Base-by-base conservation (phyloP, 2,329 filamentous ascomycete genomes). In the Ceratocystis harringtonii region DNA sequence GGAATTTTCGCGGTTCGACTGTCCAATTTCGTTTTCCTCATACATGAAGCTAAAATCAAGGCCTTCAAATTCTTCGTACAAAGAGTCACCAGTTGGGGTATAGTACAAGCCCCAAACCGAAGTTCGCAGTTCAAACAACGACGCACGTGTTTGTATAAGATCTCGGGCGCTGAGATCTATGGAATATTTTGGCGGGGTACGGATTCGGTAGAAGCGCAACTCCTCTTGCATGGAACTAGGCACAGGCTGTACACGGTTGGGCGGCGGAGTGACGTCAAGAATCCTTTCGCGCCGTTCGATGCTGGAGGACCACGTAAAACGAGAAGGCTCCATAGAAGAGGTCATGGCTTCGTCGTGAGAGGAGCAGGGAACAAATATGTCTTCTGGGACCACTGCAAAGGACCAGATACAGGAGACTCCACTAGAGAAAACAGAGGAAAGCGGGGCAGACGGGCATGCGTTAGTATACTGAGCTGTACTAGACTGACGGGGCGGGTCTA, bases 361-460 rank as follows among this genome's bases (percentile, higher is more conserved):
- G 63, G 63, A 32, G 65, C 65, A 48, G 10, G 58, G 60, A 25
- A 66, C 32, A 28, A 66, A 66, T 5, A 66, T 48, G 50, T 48
- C 22, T 22, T 58, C 44, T 6, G 60, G 32, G 19, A 66, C n/a
- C 6, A 10, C 41, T 30, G 36, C 32, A 36, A 66, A 8, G 15
- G 17, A 58, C 64, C 64, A 66, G 48, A 48, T 19, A 17, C 19
- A 25, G 12, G 32, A 32, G 19, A 22, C 28, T 28, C 63, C 58
- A 44, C 25, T 22, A 58, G 32, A 30, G 17, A 8, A 2, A 32
- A 25, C 28, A 12, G 6, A 50, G n/a, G 12, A 8, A 22, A 10
- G 2, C 12, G n/a, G 12, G 8, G 7, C n/a, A 19, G 6, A 17
- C 15, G n/a, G n/a, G 22, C 7, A 22, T 19, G 48, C 36, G 48